Evolutionary conservation across 805 yeast species (phyloP).

Genomic region (Cyberlindnera americana): DNA sequence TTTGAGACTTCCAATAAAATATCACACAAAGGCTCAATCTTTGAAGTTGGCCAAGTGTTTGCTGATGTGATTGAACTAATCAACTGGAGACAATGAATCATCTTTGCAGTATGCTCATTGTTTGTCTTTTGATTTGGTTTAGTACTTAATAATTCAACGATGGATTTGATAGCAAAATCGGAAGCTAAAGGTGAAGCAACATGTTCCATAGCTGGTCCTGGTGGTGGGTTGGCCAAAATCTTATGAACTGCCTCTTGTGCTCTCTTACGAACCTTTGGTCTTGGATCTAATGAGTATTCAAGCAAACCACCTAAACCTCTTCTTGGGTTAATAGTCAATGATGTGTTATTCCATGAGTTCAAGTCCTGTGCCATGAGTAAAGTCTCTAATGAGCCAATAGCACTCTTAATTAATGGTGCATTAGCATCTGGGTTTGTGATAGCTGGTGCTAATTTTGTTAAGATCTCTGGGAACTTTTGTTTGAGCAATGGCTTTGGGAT

Average conservation of each 20-base stretch:
- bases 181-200: slow-evolving; percentile 71
- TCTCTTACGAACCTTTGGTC: slow-evolving; percentile 95
- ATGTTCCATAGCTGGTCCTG: slow-evolving; percentile 75
- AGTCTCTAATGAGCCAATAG: slow-evolving; percentile 82
- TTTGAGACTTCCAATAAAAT: slow-evolving; percentile 69
- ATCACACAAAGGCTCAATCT: slow-evolving; percentile 72
- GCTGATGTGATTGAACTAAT: slow-evolving; percentile 67
- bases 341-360: slow-evolving; percentile 66
- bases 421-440: slow-evolving; percentile 65
- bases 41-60: slow-evolving; percentile 76
- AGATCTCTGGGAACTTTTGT: slow-evolving; percentile 71
- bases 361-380: slow-evolving; percentile 77
- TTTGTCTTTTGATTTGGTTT: slow-evolving; percentile 33
- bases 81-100: slow-evolving; percentile 76
- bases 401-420: slow-evolving; percentile 78
- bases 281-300: slow-evolving; percentile 75
- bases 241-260: slow-evolving; percentile 83
- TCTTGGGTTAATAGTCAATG: slow-evolving; percentile 56
- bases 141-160: slow-evolving; percentile 42
- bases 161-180: slow-evolving; percentile 57
- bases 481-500: slow-evolving; percentile 67
- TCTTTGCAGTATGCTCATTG: slow-evolving; percentile 50
- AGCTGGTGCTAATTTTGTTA: slow-evolving; percentile 77
- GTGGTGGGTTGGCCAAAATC: slow-evolving; percentile 62
- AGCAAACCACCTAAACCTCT: slow-evolving; percentile 78